Conservation (phyloP, 164 flowering plant species). For the Liriodendron chinense region DNA sequence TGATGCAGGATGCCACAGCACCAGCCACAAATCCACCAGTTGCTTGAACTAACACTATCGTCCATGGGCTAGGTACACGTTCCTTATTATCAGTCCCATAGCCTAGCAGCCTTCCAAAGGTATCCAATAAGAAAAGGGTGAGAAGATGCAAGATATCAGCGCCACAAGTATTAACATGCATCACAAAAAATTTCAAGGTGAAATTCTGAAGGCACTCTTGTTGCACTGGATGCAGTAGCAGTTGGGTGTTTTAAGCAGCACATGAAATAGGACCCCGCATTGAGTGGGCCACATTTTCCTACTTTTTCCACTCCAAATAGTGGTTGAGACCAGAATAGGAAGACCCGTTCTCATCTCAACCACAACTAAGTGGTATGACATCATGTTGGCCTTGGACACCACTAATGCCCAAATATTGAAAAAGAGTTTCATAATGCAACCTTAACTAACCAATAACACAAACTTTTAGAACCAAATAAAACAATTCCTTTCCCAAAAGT, state of each 20-base stretch:
- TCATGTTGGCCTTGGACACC: too few species aligned
- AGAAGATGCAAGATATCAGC: not conserved
- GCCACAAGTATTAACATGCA: not conserved
- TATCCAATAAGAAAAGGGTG: slow-evolving; percentile 1
- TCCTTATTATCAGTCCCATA: slow-evolving; percentile 36
- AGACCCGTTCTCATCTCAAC: not conserved
- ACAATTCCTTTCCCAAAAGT: too few species aligned
- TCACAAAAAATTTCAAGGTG: not conserved
- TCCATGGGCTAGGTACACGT: slow-evolving; percentile 44
- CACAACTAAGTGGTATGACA: not conserved
- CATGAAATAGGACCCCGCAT: not conserved
- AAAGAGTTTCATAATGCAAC: too few species aligned
- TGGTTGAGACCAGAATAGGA: not conserved
- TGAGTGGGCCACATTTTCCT: not conserved
- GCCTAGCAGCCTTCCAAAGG: slow-evolving; percentile 48
- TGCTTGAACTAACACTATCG: slow-evolving; percentile 73
- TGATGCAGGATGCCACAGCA: slow-evolving; percentile 77
- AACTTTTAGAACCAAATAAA: too few species aligned
- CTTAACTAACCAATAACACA: too few species aligned
- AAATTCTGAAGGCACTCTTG: not conserved
- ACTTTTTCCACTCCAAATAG: not conserved
- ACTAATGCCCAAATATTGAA: too few species aligned
- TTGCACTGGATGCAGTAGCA: not conserved
- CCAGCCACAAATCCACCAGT: slow-evolving; percentile 87
- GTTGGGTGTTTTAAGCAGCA: not conserved